phyloP scores from a whole-genome alignment of 164 flowering plant genomes.

The Chloranthus sessilifolius region DNA sequence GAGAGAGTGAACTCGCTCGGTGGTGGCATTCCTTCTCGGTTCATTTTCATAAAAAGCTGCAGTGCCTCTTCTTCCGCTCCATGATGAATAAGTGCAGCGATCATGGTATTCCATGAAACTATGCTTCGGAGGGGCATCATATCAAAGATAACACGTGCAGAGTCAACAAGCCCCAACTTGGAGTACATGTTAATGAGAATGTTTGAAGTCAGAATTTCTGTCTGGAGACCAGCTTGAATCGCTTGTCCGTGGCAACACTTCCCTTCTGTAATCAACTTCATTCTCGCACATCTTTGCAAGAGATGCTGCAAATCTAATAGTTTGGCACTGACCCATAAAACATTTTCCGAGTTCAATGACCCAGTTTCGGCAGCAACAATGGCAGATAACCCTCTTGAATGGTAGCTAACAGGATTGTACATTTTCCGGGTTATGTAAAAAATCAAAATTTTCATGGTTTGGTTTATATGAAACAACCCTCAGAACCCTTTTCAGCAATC shows the following conservation, averaged over 20 bases:
- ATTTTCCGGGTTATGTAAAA: too few relatives aligned
- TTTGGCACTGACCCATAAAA: neutral
- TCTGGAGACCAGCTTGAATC: constrained; percentile 30
- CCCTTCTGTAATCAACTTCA: constrained; percentile 34
- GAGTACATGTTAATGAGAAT: constrained; percentile 73
- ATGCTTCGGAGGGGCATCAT: constrained; percentile 54
- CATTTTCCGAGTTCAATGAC: neutral
- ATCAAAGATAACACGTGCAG: constrained; percentile 65
- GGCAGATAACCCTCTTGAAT: constrained; percentile 11
- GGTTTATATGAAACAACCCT: neutral
- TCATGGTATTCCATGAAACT: constrained; percentile 82
- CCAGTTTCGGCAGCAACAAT: constrained; percentile 1
- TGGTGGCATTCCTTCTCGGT: constrained; percentile 30
- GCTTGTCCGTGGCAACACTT: constrained; percentile 51
- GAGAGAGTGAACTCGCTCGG: constrained; percentile 69
- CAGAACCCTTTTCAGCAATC: too few relatives aligned
- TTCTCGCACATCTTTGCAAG: constrained; percentile 51
- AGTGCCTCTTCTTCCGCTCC: constrained; percentile 48
- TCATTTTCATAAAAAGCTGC: constrained; percentile 50
- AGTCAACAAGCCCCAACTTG: constrained; percentile 45
- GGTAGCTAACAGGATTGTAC: constrained; percentile 1
- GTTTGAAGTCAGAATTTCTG: constrained; percentile 47
- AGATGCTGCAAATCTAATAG: constrained; percentile 25
- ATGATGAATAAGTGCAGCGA: constrained; percentile 45
- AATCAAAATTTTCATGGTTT: constrained; percentile 7